phyloP scores from a whole-genome alignment of 495 filamentous ascomycete species.

The Penicillium desertorum region DNA sequence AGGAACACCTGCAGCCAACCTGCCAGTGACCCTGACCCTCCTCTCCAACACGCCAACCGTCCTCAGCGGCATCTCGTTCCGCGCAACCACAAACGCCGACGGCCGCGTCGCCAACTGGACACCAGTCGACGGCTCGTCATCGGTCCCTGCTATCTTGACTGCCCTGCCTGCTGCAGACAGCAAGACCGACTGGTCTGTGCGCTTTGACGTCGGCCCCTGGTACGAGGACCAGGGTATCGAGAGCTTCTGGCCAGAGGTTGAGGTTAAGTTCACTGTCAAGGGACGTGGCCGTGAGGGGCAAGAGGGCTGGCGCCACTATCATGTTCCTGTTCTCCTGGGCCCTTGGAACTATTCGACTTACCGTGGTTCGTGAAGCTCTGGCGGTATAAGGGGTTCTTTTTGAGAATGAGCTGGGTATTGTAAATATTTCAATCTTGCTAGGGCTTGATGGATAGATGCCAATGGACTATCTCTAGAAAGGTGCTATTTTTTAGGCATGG shows the following conservation, averaged over 20 bases:
- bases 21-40: slow-evolving; percentile 57
- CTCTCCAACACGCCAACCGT: slow-evolving; percentile 33
- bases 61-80: slow-evolving; percentile 50
- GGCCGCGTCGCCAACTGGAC: slow-evolving; percentile 82
- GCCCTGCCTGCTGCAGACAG: slow-evolving; percentile 38
- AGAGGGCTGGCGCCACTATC: slow-evolving; percentile 73
- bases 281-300: slow-evolving; percentile 54
- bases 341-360: slow-evolving; percentile 95
- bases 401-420: neutral
- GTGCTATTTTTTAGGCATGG: neutral
- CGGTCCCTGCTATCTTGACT: slow-evolving; percentile 52
- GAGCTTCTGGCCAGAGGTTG: slow-evolving; percentile 92
- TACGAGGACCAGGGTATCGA: slow-evolving; percentile 66
- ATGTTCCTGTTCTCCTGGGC: slow-evolving; percentile 86
- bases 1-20: slow-evolving; percentile 60
- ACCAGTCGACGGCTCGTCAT: slow-evolving; percentile 47
- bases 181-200: slow-evolving; percentile 65
- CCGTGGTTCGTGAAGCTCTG: slow-evolving; percentile 57
- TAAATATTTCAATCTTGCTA: neutral
- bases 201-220: slow-evolving; percentile 76
- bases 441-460: neutral
- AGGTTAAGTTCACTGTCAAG: slow-evolving; percentile 76
- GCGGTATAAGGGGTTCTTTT: neutral
- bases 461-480: neutral
- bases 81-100: slow-evolving; percentile 75